phyloP scores from a whole-genome alignment of 2,329 filamentous ascomycete species.

The Aspergillus versicolor region DNA sequence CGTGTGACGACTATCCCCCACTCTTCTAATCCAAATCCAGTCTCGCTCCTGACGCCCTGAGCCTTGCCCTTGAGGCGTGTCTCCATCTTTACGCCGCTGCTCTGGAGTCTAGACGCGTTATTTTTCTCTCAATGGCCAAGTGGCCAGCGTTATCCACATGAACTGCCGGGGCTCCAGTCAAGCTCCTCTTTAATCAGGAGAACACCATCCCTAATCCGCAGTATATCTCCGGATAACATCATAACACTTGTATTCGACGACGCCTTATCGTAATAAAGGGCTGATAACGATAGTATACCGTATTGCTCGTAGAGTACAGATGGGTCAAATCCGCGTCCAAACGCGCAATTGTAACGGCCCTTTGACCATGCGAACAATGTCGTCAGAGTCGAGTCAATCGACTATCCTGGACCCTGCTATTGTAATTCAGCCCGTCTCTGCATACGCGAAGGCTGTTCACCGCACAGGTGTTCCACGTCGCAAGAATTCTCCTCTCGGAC shows the following conservation, averaged over 20 bases:
- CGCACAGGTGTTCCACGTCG: constrained; percentile 12
- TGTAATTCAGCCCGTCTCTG: neutral
- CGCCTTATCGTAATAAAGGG: too few relatives aligned
- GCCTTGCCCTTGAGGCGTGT: constrained; percentile 10
- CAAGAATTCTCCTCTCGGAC: constrained; percentile 6
- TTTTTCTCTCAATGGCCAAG: constrained; percentile 21
- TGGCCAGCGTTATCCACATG: neutral
- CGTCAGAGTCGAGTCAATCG: neutral
- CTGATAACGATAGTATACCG: too few relatives aligned
- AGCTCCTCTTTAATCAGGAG: constrained; percentile 5
- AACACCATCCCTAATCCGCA: neutral
- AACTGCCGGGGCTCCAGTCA: neutral
- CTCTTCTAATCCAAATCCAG: neutral
- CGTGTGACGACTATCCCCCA: constrained; percentile 11
- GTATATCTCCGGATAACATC: too few relatives aligned
- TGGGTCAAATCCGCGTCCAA: too few relatives aligned
- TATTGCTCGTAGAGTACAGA: too few relatives aligned
- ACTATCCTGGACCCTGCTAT: neutral
- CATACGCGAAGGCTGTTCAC: neutral
- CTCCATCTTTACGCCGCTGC: constrained; percentile 12
- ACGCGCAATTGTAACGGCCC: too few relatives aligned
- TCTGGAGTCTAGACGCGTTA: constrained; percentile 14
- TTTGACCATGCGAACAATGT: neutral
- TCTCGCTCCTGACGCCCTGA: constrained; percentile 1
- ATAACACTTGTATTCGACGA: too few relatives aligned